phyloP scores from a whole-genome alignment of 2,329 filamentous ascomycete genomes.

The Epichloe hybrida region DNA sequence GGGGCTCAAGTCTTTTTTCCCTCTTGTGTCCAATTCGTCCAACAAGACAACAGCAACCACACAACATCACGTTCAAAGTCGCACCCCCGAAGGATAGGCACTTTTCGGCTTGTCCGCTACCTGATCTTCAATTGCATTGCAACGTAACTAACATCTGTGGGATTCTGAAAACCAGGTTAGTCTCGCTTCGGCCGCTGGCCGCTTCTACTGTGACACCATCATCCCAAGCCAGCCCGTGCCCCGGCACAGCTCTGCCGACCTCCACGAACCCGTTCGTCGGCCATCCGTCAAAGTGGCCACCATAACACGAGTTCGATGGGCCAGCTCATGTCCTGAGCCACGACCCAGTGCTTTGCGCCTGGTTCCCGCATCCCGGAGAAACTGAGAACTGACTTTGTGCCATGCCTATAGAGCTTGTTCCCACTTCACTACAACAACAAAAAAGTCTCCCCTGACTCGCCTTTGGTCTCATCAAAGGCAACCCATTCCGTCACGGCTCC shows the following conservation, averaged over 20 bases:
- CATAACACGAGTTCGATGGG: background rate
- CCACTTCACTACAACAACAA: background rate
- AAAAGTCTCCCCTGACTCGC: constrained; percentile 22
- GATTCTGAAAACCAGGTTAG: constrained; percentile 3
- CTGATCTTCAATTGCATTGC: constrained; percentile 1
- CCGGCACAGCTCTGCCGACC: constrained; percentile 3
- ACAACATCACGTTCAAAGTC: background rate
- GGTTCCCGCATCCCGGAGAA: background rate
- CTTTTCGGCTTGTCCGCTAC: background rate
- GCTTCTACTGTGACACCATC: constrained; percentile 4
- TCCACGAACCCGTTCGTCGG: constrained; percentile 5
- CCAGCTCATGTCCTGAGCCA: background rate
- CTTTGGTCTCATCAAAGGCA: constrained; percentile 60
- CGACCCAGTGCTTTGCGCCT: background rate
- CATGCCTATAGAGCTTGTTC: background rate
- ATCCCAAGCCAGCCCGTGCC: constrained; percentile 1
- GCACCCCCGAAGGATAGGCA: background rate
- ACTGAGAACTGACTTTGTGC: background rate
- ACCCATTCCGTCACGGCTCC: constrained; percentile 44
- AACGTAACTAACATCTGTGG: constrained; percentile 1
- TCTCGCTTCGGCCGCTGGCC: constrained; percentile 5
- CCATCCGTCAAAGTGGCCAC: constrained; percentile 6
- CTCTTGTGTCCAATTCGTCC: too few species aligned
- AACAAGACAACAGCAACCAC: background rate
- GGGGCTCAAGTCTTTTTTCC: too few species aligned